phyloP scores from a whole-genome alignment of 1,139 yeast species.

The Hyphopichia wangnamkhiaoensis region DNA sequence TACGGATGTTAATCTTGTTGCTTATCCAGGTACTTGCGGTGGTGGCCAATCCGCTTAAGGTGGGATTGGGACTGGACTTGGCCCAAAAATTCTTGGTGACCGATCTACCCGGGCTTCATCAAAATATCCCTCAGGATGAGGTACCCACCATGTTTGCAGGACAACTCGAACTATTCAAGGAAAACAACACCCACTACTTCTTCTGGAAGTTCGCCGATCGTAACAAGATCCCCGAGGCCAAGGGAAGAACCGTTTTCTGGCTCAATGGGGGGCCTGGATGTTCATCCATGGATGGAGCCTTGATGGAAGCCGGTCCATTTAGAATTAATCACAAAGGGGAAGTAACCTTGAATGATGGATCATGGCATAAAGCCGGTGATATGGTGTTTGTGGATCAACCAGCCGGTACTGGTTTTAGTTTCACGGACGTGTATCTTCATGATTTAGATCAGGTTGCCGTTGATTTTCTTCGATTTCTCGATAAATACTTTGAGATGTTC shows the following conservation, averaged over 20 bases:
- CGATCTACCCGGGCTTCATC: conserved; percentile 41
- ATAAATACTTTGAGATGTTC: conserved; percentile 66
- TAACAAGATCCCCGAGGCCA: conserved; percentile 30
- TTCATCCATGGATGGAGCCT: conserved; percentile 95
- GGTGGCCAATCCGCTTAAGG: conserved; percentile 1
- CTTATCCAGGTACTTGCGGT: neutral
- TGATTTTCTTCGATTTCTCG: conserved; percentile 67
- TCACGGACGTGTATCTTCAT: conserved; percentile 52
- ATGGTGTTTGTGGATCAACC: conserved; percentile 93
- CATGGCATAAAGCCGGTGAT: conserved; percentile 84
- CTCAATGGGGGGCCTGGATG: conserved; percentile 98
- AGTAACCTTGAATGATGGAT: conserved; percentile 62
- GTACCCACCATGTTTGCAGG: conserved; percentile 70
- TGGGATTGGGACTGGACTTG: conserved; percentile 1
- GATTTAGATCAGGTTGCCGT: conserved; percentile 60
- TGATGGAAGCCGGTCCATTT: conserved; percentile 91
- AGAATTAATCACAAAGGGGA: conserved; percentile 52
- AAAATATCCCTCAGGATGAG: conserved; percentile 30
- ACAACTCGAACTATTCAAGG: conserved; percentile 58
- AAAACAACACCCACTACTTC: conserved; percentile 63
- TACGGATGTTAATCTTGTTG: neutral
- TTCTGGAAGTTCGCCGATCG: conserved; percentile 70
- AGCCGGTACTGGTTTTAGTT: conserved; percentile 89
- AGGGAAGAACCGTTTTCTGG: conserved; percentile 68
- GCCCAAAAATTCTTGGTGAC: conserved; percentile 31